Evolutionary conservation across 768 basidiomycete species (phyloP).

Genomic region (Lentinula guzmanii): DNA sequence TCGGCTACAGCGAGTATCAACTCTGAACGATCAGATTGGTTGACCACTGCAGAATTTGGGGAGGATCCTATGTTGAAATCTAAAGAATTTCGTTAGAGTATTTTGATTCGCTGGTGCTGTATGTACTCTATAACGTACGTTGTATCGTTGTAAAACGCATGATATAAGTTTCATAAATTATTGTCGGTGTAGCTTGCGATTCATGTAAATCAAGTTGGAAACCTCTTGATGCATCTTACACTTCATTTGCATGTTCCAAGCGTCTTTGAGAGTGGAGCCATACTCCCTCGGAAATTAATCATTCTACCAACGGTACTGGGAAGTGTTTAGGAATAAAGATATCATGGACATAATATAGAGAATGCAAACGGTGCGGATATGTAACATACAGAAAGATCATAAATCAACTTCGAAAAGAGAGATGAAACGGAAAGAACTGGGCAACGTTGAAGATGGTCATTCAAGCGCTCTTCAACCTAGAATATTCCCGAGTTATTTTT

Average conservation of each 20-base stretch:
- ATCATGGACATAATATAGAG: neutral
- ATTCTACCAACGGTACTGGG: too few relatives aligned
- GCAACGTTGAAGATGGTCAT: neutral
- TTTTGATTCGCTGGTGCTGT: too few relatives aligned
- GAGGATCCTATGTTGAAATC: neutral
- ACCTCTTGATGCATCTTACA: too few relatives aligned
- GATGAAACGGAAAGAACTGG: neutral
- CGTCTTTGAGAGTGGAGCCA: too few relatives aligned
- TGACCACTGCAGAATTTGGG: neutral
- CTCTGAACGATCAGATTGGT: neutral
- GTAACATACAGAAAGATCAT: neutral
- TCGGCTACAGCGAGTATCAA: neutral
- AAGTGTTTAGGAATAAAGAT: too few relatives aligned
- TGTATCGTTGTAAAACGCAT: too few relatives aligned
- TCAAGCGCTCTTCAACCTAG: neutral
- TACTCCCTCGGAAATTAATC: too few relatives aligned
- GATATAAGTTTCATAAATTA: too few relatives aligned
- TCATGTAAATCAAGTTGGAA: too few relatives aligned
- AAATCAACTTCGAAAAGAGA: neutral
- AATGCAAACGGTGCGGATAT: neutral
- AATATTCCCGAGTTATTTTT: conserved; percentile 2
- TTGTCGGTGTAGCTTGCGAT: too few relatives aligned
- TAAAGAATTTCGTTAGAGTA: neutral
- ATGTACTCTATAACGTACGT: too few relatives aligned
- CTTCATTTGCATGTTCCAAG: too few relatives aligned